Conservation (phyloP, 345 rosid genomes). For the Erysimum cheiranthoides region DNA sequence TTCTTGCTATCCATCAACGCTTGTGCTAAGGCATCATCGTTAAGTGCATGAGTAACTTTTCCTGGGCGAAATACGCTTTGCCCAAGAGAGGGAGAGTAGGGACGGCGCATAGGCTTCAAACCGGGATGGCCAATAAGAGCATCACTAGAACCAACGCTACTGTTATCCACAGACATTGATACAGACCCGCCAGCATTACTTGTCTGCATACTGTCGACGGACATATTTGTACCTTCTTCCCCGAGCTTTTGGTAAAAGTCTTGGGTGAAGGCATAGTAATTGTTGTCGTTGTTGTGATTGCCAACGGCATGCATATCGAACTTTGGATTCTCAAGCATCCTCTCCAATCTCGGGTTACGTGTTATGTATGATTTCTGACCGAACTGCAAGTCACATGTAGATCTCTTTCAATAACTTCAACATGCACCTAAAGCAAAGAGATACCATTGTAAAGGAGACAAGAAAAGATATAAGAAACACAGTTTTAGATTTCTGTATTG, state of each 20-base stretch:
- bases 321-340: conserved; percentile 52
- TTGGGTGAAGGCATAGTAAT: conserved; percentile 59
- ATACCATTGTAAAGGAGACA: conserved; percentile 11
- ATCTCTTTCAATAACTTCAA: conserved; percentile 26
- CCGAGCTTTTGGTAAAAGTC: conserved; percentile 66
- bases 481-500: neutral
- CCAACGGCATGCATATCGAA: conserved; percentile 50
- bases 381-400: conserved; percentile 21
- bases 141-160: conserved; percentile 70
- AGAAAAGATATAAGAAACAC: conserved; percentile 9
- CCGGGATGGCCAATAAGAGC: conserved; percentile 64
- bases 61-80: conserved; percentile 62
- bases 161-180: conserved; percentile 68
- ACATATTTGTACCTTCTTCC: conserved; percentile 63
- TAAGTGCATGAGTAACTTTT: conserved; percentile 56
- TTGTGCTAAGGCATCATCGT: conserved; percentile 64
- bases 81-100: conserved; percentile 52
- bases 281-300: conserved; percentile 49
- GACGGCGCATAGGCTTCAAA: conserved; percentile 52
- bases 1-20: conserved; percentile 57
- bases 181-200: conserved; percentile 69
- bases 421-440: conserved; percentile 33
- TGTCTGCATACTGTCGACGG: conserved; percentile 62
- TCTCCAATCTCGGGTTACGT: conserved; percentile 25
- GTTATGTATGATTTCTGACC: conserved; percentile 17